Conservation (phyloP, 352 stramenopile species). For the Ophiocytium majus region DNA sequence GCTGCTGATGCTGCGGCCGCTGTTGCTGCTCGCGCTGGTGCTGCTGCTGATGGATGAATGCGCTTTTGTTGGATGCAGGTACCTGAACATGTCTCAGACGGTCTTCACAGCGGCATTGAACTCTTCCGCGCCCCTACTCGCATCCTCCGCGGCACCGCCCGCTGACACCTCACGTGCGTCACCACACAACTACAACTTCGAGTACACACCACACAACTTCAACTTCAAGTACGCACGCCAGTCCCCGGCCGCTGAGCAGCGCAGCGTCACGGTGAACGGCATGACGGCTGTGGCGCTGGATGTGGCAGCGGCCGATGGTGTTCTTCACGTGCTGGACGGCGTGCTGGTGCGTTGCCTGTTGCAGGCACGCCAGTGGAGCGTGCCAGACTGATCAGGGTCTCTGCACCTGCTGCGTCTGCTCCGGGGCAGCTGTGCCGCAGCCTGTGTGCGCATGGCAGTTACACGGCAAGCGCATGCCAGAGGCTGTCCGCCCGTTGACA, state of each 20-base stretch:
- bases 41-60: not conserved
- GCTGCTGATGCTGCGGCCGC: not conserved
- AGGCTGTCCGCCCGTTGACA: too few relatives aligned
- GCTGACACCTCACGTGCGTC: too few relatives aligned
- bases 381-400: too few relatives aligned
- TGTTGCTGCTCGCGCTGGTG: not conserved
- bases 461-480: too few relatives aligned
- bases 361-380: too few relatives aligned
- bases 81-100: not conserved
- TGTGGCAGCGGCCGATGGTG: slow-evolving; percentile 10
- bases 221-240: not conserved
- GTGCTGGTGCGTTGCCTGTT: slow-evolving; percentile 14
- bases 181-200: too few relatives aligned
- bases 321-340: slow-evolving; percentile 1
- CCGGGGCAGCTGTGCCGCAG: too few relatives aligned
- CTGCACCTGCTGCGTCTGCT: too few relatives aligned
- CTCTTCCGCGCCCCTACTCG: not conserved
- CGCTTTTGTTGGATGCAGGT: not conserved
- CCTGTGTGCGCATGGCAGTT: too few relatives aligned
- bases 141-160: not conserved
- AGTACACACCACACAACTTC: too few relatives aligned
- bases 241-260: not conserved
- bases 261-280: not conserved
- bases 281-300: not conserved
- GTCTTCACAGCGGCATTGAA: not conserved